A percentile compares a stretch with the other conserved stretches of the same genome.
Conservation (phyloP, 768 basidiomycete species). For the Termitomyces sp. region DNA sequence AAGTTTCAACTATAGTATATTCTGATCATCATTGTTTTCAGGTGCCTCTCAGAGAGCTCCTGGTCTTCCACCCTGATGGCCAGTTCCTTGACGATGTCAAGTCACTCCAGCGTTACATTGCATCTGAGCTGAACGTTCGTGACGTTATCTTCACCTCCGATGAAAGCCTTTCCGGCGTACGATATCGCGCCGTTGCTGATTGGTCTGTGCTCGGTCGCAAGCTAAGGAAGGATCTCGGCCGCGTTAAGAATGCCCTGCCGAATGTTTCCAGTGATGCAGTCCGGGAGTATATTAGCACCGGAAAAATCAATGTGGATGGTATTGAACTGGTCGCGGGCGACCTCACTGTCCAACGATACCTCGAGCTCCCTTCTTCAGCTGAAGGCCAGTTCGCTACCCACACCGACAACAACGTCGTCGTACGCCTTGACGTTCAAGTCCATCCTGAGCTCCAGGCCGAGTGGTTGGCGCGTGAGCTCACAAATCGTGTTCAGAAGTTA, state of each 20-base stretch:
- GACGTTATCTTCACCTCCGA: slow-evolving; percentile 87
- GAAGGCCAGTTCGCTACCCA: slow-evolving; percentile 75
- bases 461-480: slow-evolving; percentile 86
- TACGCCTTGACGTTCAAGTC: slow-evolving; percentile 85
- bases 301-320: slow-evolving; percentile 82
- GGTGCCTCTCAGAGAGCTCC: slow-evolving; percentile 89
- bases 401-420: slow-evolving; percentile 92
- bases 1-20: background rate
- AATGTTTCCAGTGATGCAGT: slow-evolving; percentile 77
- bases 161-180: slow-evolving; percentile 81
- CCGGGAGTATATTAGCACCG: slow-evolving; percentile 69
- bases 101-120: slow-evolving; percentile 82
- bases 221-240: slow-evolving; percentile 85
- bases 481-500: slow-evolving; percentile 91
- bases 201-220: slow-evolving; percentile 94
- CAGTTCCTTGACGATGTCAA: slow-evolving; percentile 84
- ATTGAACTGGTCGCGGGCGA: slow-evolving; percentile 91
- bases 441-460: slow-evolving; percentile 85
- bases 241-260: slow-evolving; percentile 87
- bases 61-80: slow-evolving; percentile 88
- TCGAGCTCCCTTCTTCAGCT: slow-evolving; percentile 65
- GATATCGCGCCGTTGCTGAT: slow-evolving; percentile 90
- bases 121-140: slow-evolving; percentile 94
- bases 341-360: slow-evolving; percentile 84
- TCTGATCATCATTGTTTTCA: slow-evolving; percentile 24